These are phyloP conservation scores for Schrenkiella parvula DNA, from an alignment of 345 rosid genomes.

Conservation along the genomic window DNA sequence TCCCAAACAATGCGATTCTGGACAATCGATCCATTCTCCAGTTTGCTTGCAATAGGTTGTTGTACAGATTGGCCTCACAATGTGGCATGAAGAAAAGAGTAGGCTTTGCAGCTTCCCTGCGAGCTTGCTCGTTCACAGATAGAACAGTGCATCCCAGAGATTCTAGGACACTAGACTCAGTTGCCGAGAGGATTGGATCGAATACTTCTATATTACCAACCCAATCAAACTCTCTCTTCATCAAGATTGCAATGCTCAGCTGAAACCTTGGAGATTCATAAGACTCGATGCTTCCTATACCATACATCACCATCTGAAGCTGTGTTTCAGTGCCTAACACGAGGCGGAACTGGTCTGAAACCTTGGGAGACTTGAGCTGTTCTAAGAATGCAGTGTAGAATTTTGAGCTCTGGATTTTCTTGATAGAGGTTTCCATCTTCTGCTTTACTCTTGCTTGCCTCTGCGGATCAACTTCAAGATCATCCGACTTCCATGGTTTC, in stretches of 20 bases:
- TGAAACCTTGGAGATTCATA: constrained; percentile 74
- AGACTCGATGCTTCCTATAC: constrained; percentile 83
- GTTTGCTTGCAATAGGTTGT: constrained; percentile 66
- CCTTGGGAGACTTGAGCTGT: constrained; percentile 52
- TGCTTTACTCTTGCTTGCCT: constrained; percentile 53
- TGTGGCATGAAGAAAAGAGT: constrained; percentile 88
- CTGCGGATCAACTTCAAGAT: constrained; percentile 37
- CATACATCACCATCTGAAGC: constrained; percentile 67
- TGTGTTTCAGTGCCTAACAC: constrained; percentile 56
- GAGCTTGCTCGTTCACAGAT: constrained; percentile 71
- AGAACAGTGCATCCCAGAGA: constrained; percentile 66
- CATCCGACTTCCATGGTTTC: constrained; percentile 53
- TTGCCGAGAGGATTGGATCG: constrained; percentile 74
- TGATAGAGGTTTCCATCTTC: constrained; percentile 47
- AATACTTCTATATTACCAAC: constrained; percentile 70
- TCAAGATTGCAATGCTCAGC: constrained; percentile 67
- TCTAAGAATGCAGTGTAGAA: constrained; percentile 55
- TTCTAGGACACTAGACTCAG: constrained; percentile 58
- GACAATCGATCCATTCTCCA: constrained; percentile 54
- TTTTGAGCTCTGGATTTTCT: constrained; percentile 49
- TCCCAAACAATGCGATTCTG: constrained; percentile 57
- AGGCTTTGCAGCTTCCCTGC: constrained; percentile 57
- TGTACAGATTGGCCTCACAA: constrained; percentile 73
- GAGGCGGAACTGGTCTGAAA: constrained; percentile 36
- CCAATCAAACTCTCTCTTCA: constrained; percentile 72